phyloP scores from a whole-genome alignment of 2,329 filamentous ascomycete genomes.

The Juglanconis juglandina region DNA sequence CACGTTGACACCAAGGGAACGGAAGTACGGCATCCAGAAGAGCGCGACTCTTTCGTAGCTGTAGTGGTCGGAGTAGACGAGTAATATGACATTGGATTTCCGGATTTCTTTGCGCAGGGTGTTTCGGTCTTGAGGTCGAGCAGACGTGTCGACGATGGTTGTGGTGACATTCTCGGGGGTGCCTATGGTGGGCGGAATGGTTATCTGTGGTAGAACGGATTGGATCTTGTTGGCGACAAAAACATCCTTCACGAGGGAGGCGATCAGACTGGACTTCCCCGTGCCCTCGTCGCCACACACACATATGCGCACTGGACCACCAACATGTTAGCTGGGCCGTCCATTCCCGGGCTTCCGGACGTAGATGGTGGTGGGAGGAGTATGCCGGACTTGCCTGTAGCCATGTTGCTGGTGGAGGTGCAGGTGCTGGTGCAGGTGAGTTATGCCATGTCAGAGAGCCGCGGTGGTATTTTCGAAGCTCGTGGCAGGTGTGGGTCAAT shows the following conservation, averaged over 20 bases:
- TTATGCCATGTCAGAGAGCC: not conserved
- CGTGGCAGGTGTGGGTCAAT: not conserved
- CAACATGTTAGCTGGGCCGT: constrained; percentile 15
- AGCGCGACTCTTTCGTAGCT: constrained; percentile 96
- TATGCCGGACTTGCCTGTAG: not conserved
- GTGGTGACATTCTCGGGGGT: constrained; percentile 97
- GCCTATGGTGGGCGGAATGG: constrained; percentile 86
- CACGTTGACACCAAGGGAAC: constrained; percentile 96
- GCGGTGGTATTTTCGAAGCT: not conserved
- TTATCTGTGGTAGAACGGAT: constrained; percentile 88
- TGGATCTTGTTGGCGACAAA: constrained; percentile 93
- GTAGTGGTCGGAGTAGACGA: constrained; percentile 98
- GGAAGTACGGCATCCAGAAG: constrained; percentile 98
- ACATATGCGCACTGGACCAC: constrained; percentile 73
- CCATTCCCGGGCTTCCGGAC: not conserved
- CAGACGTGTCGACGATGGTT: constrained; percentile 95
- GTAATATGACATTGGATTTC: constrained; percentile 92
- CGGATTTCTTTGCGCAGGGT: constrained; percentile 90
- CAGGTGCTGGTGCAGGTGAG: no score
- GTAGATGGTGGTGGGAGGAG: not conserved
- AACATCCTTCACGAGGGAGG: constrained; percentile 92
- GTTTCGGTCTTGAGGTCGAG: constrained; percentile 86
- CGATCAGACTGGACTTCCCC: constrained; percentile 91
- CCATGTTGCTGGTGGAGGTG: not conserved
- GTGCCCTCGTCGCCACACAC: constrained; percentile 95